Percentiles rank a stretch among this genome's conserved stretches.
phyloP scores from a whole-genome alignment of 1,284 basidiomycete genomes.

The Chiua sp. region DNA sequence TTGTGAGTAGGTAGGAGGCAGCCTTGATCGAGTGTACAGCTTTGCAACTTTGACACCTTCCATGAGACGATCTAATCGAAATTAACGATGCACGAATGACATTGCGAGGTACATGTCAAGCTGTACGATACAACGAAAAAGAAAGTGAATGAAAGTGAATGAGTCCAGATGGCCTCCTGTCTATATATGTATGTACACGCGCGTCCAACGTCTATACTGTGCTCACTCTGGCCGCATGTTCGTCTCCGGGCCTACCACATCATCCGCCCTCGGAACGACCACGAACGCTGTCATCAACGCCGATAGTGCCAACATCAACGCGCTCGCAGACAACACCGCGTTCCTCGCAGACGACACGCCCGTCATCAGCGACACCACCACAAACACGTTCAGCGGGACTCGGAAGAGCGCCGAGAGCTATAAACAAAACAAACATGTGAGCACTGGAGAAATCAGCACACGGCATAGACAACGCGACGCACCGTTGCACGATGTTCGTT shows the following conservation, averaged over 20 bases:
- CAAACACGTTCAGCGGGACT: slow-evolving; percentile 76
- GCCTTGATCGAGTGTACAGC: too few relatives aligned
- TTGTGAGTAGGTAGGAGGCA: slow-evolving; percentile 24
- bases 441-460: neutral
- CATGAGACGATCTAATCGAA: too few relatives aligned
- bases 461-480: neutral
- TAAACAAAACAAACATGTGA: neutral
- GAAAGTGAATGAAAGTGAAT: neutral
- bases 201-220: too few relatives aligned
- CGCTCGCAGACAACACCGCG: slow-evolving; percentile 63
- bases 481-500: slow-evolving; percentile 79
- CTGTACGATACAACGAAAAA: slow-evolving; percentile 1
- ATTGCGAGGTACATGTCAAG: neutral
- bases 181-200: neutral
- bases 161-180: neutral
- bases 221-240: slow-evolving; percentile 24
- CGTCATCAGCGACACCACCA: slow-evolving; percentile 71
- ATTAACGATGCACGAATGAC: neutral
- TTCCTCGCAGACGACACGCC: slow-evolving; percentile 70
- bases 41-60: too few relatives aligned
- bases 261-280: slow-evolving; percentile 43
- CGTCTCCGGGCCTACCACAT: slow-evolving; percentile 18
- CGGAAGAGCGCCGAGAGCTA: slow-evolving; percentile 75
- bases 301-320: slow-evolving; percentile 63
- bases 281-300: slow-evolving; percentile 62